Evolutionary conservation across 2,329 filamentous ascomycete genomes (phyloP), one percentile per base, ranked within the genome.

Genomic region (Myriangium duriaei): DNA sequence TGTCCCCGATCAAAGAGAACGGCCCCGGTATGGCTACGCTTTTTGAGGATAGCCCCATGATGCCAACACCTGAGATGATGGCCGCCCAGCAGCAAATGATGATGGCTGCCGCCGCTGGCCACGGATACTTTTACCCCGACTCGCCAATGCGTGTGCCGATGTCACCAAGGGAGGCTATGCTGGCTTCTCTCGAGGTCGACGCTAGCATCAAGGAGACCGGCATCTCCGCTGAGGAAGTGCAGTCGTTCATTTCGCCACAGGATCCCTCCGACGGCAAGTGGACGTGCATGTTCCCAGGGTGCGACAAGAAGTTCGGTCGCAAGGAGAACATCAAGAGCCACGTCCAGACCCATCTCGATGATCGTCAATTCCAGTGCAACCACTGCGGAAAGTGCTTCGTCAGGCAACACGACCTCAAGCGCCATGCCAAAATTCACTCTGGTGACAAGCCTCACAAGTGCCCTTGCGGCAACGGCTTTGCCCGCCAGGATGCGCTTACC

Each of bases 321-420:
- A 93, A 95, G 59, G 91, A 98, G 60, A 96, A 98, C 62, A 95
- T 96, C 67, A 93, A 94, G 58, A 93, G 87, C 1, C 91, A 98
- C 58, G 84, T 98, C 11, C 91, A 98, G 62, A 98, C 91, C 3
- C 91, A 98, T 61, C 78, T 98, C 46, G 91, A 92, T 51, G 91
- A 98, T 58, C 75, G 91, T 33, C 91, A 95, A 57, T 98, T 85
- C 63, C 80, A 84, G 59, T 98, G 91, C 62, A 86, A 88, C 32
- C 79, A 82, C 39, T 98, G 91, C 65, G 72, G 81, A 37, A 96
- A 96, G 64, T 88, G 86, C 62, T 98, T 98, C 57, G 91, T 96
- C 30, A 80, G 91, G 26, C 87, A 94, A 51, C 91, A 98, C 57
- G 91, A 98, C 58, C 76, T 96, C 44, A 98, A 96, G 68, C 78